Evolutionary conservation across 202 grass and related monocot species (phyloP), one percentile per base, ranked within the genome.

Genomic region (Dendrocalamus latiflorus): DNA sequence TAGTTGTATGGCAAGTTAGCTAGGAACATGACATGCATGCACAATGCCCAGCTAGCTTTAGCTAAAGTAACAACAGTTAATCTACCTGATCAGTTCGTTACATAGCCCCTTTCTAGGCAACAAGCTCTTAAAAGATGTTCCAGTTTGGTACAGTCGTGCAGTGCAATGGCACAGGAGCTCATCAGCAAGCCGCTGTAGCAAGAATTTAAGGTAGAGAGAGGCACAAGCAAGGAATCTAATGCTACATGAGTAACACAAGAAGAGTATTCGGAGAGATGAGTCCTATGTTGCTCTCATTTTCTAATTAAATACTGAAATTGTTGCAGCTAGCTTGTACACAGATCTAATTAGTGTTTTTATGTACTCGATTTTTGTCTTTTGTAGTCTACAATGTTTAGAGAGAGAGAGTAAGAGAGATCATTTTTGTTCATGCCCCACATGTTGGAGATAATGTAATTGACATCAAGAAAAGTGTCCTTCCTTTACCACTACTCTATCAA

Each of bases 31-130:
- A 20, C 54, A 56, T 66, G 58, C 74, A 69, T 45, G 67, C 47
- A 86, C 54, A 62, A 63, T 58, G 4, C 24, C 68, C 43, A 20
- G 53, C 70, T 86, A 83, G 51, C 79, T 90, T 86, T 79, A 43
- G 55, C 51, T 75, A 90, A 86, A 90, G 84, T 9, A 79, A 62
- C 61, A 83, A 80, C 88, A 79, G 61, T 86, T 70, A 34, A 74
- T 68, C 53, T 79, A 47, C 69, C 57, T 86, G 79, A 79, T 56
- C 69, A 41, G 84, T 83, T 80, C 64, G 80, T 86, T 84, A 83
- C 80, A 86, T 58, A 17, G 54, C 62, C 83, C 70, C 80, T 90
- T 90, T 90, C 68, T 79, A 86, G 68, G 88, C 84, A 90, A 63
- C 44, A 79, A 55, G 26, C 68, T 79, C 75, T 86, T 80, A 87